Evolutionary conservation across 306 rosid genomes (phyloP).

Genomic region (Quercus gilva): DNA sequence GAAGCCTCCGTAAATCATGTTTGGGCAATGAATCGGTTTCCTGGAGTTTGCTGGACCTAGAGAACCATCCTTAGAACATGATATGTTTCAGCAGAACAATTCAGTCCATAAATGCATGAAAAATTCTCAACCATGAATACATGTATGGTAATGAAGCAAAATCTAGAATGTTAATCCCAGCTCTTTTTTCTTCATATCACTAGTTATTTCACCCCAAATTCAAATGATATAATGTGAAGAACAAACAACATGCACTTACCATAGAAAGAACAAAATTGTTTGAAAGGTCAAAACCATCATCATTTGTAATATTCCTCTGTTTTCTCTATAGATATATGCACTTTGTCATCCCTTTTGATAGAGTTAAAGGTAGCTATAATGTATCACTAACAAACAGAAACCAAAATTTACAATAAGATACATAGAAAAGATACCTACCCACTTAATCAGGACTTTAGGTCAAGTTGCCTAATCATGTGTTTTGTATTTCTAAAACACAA

Average conservation of each 20-base stretch:
- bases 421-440: conserved; percentile 2
- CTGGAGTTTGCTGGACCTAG: background rate
- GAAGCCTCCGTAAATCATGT: too few species aligned
- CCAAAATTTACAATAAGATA: background rate
- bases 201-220: background rate
- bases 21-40: too few species aligned
- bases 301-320: background rate
- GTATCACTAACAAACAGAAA: conserved; percentile 5
- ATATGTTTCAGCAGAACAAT: background rate
- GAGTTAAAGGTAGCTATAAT: background rate
- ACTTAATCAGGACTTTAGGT: background rate
- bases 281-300: background rate
- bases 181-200: background rate
- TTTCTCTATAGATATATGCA: background rate
- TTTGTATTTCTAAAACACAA: conserved; percentile 8
- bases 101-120: background rate
- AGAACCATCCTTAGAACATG: background rate
- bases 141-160: background rate
- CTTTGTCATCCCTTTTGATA: background rate
- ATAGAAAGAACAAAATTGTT: background rate
- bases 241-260: background rate
- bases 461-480: conserved; percentile 5
- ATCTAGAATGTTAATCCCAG: background rate
- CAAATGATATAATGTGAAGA: background rate
- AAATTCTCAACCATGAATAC: background rate